Conservation (phyloP, 306 rosid genomes). For the Acacia confusa region DNA sequence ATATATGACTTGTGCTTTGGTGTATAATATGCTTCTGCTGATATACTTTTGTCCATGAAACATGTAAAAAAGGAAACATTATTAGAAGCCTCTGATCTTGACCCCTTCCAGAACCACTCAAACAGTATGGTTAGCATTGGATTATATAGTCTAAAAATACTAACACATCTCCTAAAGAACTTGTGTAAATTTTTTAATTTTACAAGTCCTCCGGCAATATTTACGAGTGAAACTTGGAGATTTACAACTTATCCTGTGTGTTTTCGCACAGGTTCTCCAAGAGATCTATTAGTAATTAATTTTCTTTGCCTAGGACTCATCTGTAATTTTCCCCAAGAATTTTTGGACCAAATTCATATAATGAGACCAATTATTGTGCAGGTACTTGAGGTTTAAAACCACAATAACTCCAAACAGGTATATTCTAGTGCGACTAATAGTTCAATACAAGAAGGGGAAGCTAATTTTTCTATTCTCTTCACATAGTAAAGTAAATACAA, state of each 20-base stretch:
- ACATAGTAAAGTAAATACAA: no score
- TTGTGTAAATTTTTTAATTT: neutral
- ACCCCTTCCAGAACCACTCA: slow-evolving; percentile 59
- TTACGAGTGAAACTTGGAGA: no score
- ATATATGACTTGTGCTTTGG: no score
- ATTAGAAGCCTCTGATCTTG: slow-evolving; percentile 31
- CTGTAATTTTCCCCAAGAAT: neutral
- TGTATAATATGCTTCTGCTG: no score
- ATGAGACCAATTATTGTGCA: slow-evolving; percentile 24
- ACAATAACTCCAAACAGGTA: slow-evolving; percentile 55
- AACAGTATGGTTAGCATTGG: slow-evolving; percentile 79
- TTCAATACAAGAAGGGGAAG: slow-evolving; percentile 29
- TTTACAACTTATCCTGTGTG: neutral
- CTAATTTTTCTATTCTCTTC: no score
- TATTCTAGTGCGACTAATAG: slow-evolving; percentile 49
- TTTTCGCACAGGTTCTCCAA: neutral
- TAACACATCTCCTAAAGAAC: neutral
- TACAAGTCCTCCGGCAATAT: neutral
- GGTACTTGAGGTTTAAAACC: slow-evolving; percentile 59
- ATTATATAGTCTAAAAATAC: slow-evolving; percentile 56
- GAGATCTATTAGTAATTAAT: no score
- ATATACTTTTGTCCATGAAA: no score
- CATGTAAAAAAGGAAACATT: no score
- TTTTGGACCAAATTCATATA: slow-evolving; percentile 1
- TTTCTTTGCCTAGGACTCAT: no score